These are phyloP conservation scores for Daldinia bambusicola DNA, from an alignment of 495 filamentous ascomycete genomes.

Conservation along the genomic window DNA sequence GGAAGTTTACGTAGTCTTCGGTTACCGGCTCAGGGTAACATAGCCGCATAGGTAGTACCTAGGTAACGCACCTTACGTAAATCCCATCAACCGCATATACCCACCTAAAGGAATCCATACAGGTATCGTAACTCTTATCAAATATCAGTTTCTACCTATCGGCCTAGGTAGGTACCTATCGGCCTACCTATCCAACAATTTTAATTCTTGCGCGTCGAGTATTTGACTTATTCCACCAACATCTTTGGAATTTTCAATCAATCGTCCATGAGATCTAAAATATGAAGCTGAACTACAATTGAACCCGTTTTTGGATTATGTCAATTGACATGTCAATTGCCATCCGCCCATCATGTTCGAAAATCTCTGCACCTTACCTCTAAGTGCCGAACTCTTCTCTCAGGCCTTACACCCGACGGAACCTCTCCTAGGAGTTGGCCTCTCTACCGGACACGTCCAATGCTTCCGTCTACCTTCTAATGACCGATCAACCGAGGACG, in stretches of 20 bases:
- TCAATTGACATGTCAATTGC: conserved; percentile 3
- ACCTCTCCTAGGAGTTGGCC: conserved; percentile 85
- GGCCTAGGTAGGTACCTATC: background rate
- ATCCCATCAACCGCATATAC: no score
- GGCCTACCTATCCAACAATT: background rate
- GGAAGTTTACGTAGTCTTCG: background rate
- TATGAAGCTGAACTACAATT: background rate
- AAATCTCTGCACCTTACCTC: conserved; percentile 87
- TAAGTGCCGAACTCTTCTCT: conserved; percentile 86
- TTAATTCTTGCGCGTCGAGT: background rate
- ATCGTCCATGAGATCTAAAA: background rate
- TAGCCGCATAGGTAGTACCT: no score
- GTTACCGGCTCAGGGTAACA: no score
- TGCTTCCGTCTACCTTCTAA: conserved; percentile 78
- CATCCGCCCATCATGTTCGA: conserved; percentile 67
- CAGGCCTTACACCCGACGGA: conserved; percentile 86
- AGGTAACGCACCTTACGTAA: no score
- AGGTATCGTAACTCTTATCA: no score
- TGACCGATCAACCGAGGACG: conserved; percentile 57
- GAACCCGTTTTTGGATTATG: background rate
- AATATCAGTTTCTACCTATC: background rate
- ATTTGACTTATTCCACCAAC: background rate
- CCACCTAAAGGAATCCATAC: no score
- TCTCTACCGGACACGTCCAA: conserved; percentile 86
- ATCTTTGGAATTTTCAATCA: background rate